phyloP scores from a whole-genome alignment of 495 filamentous ascomycete species.

The Hyphodiscus hymeniophilus region DNA sequence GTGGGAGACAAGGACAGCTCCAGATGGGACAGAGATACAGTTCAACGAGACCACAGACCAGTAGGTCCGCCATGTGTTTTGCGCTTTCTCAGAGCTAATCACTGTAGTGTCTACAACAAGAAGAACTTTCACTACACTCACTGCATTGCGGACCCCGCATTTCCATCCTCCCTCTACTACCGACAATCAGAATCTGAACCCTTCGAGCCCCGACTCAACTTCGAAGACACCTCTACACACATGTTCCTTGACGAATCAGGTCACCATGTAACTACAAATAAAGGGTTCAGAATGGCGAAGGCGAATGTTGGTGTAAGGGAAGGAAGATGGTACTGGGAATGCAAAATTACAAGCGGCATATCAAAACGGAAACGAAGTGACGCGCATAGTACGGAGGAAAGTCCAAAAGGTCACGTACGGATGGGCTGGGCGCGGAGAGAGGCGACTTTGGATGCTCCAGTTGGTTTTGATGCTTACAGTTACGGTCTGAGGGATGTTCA shows the following conservation, averaged over 20 bases:
- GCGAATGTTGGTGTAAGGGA: constrained; percentile 90
- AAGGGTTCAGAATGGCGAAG: constrained; percentile 74
- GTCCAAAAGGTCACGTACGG: constrained; percentile 64
- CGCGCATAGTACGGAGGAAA: constrained; percentile 13
- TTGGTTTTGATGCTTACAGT: constrained; percentile 93
- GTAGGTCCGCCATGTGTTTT: constrained; percentile 30
- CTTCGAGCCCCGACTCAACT: constrained; percentile 73
- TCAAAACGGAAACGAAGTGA: constrained; percentile 26
- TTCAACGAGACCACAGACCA: constrained; percentile 59
- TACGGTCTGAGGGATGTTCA: constrained; percentile 86
- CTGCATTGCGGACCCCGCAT: constrained; percentile 79
- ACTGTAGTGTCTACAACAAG: constrained; percentile 72
- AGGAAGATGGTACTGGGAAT: constrained; percentile 90
- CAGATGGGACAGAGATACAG: constrained; percentile 39
- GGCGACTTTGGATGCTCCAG: constrained; percentile 82
- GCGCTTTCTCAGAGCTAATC: background rate
- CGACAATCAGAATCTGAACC: constrained; percentile 81
- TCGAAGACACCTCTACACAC: constrained; percentile 80
- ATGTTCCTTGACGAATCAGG: constrained; percentile 57
- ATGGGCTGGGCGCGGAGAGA: constrained; percentile 88
- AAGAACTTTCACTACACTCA: constrained; percentile 86
- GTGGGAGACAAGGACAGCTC: constrained; percentile 36
- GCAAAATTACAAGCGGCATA: constrained; percentile 66
- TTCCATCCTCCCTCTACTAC: constrained; percentile 81
- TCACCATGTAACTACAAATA: constrained; percentile 61